Evolutionary conservation across 768 basidiomycete genomes (phyloP).

Genomic region (Porpolomopsis calyptriformis): DNA sequence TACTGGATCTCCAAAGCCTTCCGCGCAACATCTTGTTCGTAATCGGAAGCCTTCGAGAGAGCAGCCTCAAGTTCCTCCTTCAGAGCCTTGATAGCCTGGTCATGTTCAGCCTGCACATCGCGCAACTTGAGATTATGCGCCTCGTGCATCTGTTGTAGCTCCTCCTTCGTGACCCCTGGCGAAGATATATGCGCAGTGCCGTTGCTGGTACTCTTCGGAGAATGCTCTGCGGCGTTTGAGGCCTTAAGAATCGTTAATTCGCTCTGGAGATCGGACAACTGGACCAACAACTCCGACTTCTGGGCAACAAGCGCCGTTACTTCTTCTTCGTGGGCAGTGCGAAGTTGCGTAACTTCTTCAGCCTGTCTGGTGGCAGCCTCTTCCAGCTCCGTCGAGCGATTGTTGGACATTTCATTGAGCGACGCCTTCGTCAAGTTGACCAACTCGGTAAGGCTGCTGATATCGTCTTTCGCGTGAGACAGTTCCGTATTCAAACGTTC

Average conservation of each 20-base stretch:
- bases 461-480: constrained; percentile 56
- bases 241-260: constrained; percentile 62
- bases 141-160: constrained; percentile 67
- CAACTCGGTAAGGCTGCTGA: constrained; percentile 52
- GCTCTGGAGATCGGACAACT: constrained; percentile 66
- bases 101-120: constrained; percentile 61
- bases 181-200: constrained; percentile 28
- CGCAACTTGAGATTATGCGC: constrained; percentile 76
- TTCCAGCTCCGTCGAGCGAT: constrained; percentile 65
- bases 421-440: constrained; percentile 61
- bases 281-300: constrained; percentile 51
- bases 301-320: constrained; percentile 42
- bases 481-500: constrained; percentile 49
- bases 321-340: constrained; percentile 50
- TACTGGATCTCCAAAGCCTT: constrained; percentile 78
- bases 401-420: constrained; percentile 56
- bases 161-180: constrained; percentile 58
- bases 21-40: constrained; percentile 50
- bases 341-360: constrained; percentile 59
- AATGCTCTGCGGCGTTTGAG: constrained; percentile 36
- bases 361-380: constrained; percentile 59
- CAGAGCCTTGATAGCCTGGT: constrained; percentile 42
- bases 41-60: constrained; percentile 37
- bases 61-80: constrained; percentile 49
- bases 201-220: constrained; percentile 51